Evolutionary conservation across 495 filamentous ascomycete species (phyloP).

Genomic region (Penicillium malachiteum): DNA sequence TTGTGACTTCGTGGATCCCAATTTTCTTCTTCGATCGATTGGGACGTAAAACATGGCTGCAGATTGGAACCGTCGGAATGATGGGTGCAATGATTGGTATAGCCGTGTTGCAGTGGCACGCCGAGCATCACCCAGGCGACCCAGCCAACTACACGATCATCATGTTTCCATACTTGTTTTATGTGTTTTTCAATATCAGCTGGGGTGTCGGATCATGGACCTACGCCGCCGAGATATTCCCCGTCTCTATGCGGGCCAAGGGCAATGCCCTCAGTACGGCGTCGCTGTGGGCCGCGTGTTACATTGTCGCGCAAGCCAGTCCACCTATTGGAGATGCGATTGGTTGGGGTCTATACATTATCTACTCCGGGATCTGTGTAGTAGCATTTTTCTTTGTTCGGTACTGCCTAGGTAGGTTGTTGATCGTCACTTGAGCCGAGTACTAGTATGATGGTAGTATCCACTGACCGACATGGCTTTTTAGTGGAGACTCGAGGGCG

Average conservation of each 20-base stretch:
- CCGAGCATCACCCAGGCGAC: conserved; percentile 17
- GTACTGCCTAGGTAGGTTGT: conserved; percentile 13
- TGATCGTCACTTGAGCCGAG: background rate
- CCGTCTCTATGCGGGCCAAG: conserved; percentile 28
- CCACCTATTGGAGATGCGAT: conserved; percentile 64
- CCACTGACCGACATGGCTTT: background rate
- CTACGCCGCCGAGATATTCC: conserved; percentile 26
- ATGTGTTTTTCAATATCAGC: conserved; percentile 61
- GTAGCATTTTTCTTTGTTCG: conserved; percentile 51
- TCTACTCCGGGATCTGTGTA: conserved; percentile 66
- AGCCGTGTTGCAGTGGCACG: conserved; percentile 57
- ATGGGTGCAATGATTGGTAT: conserved; percentile 68
- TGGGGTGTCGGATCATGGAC: conserved; percentile 26
- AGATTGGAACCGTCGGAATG: conserved; percentile 56
- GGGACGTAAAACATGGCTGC: conserved; percentile 24
- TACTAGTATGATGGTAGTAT: too few relatives aligned
- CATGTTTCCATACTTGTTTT: conserved; percentile 75
- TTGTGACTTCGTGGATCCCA: conserved; percentile 21
- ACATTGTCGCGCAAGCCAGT: conserved; percentile 66
- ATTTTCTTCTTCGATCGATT: conserved; percentile 24
- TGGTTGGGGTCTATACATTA: conserved; percentile 68
- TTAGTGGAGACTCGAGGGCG: conserved; percentile 17
- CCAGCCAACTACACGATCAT: conserved; percentile 70
- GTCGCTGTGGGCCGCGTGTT: conserved; percentile 31
- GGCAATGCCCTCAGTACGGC: conserved; percentile 26